phyloP scores from a whole-genome alignment of 2,329 filamentous ascomycete species.

The Colletotrichum cordylinicola region DNA sequence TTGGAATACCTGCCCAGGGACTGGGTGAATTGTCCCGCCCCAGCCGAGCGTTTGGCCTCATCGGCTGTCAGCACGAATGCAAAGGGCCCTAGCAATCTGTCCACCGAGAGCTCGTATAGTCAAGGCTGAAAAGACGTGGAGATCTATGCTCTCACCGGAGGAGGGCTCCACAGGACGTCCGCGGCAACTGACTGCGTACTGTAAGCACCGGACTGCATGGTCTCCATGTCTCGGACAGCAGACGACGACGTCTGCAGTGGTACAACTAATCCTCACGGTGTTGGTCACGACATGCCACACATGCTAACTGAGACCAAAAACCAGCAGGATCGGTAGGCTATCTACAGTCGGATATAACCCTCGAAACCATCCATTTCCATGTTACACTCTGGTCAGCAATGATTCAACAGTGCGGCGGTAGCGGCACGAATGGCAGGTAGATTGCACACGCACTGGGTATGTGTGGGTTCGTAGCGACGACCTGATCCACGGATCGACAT shows the following conservation, averaged over 20 bases:
- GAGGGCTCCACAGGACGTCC: background rate
- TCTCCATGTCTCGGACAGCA: background rate
- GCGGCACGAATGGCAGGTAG: background rate
- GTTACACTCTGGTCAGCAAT: background rate
- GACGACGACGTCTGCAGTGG: background rate
- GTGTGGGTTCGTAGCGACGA: background rate
- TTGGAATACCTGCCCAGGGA: background rate
- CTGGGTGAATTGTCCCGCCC: background rate
- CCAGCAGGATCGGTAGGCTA: background rate
- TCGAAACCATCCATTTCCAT: background rate
- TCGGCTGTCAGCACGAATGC: background rate
- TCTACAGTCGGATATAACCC: background rate
- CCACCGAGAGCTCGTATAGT: background rate
- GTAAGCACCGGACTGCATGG: background rate
- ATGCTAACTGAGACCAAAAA: background rate
- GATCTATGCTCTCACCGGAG: background rate
- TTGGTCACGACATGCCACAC: background rate
- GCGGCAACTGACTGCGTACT: background rate
- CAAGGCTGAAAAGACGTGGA: background rate
- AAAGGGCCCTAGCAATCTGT: background rate
- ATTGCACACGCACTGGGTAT: background rate
- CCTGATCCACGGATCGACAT: constrained; percentile 6
- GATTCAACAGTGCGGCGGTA: background rate
- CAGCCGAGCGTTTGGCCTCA: background rate
- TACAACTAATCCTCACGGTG: background rate